Base-by-base conservation (phyloP, 2,329 filamentous ascomycete genomes). In the Trichoderma afroharzianum region DNA sequence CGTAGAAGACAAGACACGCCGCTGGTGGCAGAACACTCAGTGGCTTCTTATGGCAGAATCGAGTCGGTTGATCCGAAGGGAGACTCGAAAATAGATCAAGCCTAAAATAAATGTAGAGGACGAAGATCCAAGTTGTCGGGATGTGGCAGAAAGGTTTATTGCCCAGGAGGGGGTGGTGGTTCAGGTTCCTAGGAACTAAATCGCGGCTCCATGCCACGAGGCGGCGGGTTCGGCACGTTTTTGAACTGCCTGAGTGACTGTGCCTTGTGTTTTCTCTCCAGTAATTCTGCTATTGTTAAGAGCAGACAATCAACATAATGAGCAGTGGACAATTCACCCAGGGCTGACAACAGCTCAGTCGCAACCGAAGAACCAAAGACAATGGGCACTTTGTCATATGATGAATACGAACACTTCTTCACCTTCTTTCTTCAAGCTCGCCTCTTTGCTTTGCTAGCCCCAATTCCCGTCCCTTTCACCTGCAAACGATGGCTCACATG, bases 101-200 rank as follows among this genome's bases (percentile, higher is more conserved):
- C 18, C 57, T 21, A 53, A 47, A 53, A 53, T n/a, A 28, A 68
- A 61, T 14, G 24, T 24, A 30, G 47, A 24, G 57, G 63, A 62
- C 15, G 39, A 61, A 36, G 21, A 18, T 28, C 36, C 28, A 53
- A 39, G 47, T 26, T 62, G 47, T 53, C 61, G 50, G 61, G 47
- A 64, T 71, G 67, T 36, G 57, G 67, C 33, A 69, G 67, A 36
- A 58, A 69, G 36, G 55, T 32, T 24, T 21, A 55, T 47, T 68
- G 36, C n/a, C n/a, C 39, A 36, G 30, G 57, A 62, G 57, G 39
- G 43, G 67, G 57, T 28, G 63, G 18, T 18, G 12, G 15, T 36
- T 69, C 32, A 11, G 12, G 15, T 36, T 69, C 32, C 57, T 28
- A 26, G 14, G 67, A 43, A 28, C 21, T 62, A 61, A 61, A 61